phyloP scores from a whole-genome alignment of 495 filamentous ascomycete species.

The Halenospora varia region DNA sequence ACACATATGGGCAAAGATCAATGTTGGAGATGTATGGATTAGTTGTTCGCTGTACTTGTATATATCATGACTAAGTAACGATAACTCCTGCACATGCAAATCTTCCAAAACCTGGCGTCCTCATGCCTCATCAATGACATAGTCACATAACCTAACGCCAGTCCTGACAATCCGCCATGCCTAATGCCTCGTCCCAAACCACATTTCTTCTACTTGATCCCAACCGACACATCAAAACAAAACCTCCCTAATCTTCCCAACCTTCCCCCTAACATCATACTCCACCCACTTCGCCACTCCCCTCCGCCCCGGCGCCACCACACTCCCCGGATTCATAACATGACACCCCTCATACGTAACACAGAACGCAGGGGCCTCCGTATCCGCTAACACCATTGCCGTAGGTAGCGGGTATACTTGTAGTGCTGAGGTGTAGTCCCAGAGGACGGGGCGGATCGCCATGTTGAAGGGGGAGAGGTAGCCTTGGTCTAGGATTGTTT shows the following conservation, averaged over 20 bases:
- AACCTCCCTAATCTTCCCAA: constrained; percentile 22
- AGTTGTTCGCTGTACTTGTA: not conserved
- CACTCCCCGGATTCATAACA: constrained; percentile 87
- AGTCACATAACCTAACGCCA: too few relatives aligned
- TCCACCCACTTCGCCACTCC: constrained; percentile 78
- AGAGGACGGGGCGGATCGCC: constrained; percentile 70
- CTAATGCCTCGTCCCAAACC: not conserved
- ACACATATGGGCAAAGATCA: not conserved
- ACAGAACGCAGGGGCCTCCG: constrained; percentile 73
- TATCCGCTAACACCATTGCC: constrained; percentile 74
- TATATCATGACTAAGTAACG: not conserved
- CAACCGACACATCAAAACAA: constrained; percentile 15
- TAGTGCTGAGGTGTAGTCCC: constrained; percentile 73
- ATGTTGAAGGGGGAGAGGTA: constrained; percentile 82
- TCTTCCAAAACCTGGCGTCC: not conserved
- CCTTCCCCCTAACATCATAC: constrained; percentile 56
- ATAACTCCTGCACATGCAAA: not conserved
- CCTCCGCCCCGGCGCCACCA: constrained; percentile 59
- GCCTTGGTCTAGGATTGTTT: constrained; percentile 90
- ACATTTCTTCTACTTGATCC: not conserved
- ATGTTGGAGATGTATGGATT: not conserved
- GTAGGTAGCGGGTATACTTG: constrained; percentile 87
- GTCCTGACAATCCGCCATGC: too few relatives aligned
- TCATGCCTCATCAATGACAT: too few relatives aligned
- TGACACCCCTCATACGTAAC: constrained; percentile 92